phyloP scores from a whole-genome alignment of 768 basidiomycete species.

The Chalciporus sphaerocephalus region DNA sequence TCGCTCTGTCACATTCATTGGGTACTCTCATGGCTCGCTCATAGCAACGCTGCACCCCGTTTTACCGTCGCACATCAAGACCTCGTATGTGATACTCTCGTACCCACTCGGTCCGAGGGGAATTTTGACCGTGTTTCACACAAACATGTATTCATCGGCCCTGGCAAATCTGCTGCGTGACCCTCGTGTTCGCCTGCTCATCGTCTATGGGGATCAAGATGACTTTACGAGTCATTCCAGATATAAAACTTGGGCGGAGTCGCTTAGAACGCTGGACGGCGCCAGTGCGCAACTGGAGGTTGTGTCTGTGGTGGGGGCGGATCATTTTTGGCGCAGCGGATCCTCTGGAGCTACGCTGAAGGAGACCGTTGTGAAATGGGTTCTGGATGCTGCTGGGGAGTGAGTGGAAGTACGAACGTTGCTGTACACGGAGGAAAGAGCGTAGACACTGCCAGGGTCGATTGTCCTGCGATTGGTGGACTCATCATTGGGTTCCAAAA shows the following conservation, averaged over 20 bases:
- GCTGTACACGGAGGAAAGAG: not conserved
- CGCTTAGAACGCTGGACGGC: constrained; percentile 30
- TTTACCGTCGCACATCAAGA: constrained; percentile 45
- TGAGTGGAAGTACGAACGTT: not conserved
- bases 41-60: constrained; percentile 64
- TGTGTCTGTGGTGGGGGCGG: constrained; percentile 43
- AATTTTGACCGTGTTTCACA: constrained; percentile 66
- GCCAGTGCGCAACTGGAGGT: constrained; percentile 26
- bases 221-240: constrained; percentile 58
- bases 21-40: constrained; percentile 79
- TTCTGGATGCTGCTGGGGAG: constrained; percentile 2
- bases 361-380: constrained; percentile 21
- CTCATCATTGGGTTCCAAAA: constrained; percentile 15
- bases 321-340: constrained; percentile 64
- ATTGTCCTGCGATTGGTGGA: not conserved
- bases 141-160: constrained; percentile 48
- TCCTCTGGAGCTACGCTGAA: constrained; percentile 22
- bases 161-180: constrained; percentile 49
- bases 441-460: constrained; percentile 10
- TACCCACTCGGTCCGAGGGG: constrained; percentile 69
- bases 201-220: constrained; percentile 66
- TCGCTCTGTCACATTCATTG: constrained; percentile 53
- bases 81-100: constrained; percentile 66
- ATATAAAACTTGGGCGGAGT: constrained; percentile 54
- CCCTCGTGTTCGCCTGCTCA: constrained; percentile 47